Percentiles rank a stretch among this genome's conserved stretches.
phyloP scores from a whole-genome alignment of 257 asterid genomes.

The Nicotiana knightiana region DNA sequence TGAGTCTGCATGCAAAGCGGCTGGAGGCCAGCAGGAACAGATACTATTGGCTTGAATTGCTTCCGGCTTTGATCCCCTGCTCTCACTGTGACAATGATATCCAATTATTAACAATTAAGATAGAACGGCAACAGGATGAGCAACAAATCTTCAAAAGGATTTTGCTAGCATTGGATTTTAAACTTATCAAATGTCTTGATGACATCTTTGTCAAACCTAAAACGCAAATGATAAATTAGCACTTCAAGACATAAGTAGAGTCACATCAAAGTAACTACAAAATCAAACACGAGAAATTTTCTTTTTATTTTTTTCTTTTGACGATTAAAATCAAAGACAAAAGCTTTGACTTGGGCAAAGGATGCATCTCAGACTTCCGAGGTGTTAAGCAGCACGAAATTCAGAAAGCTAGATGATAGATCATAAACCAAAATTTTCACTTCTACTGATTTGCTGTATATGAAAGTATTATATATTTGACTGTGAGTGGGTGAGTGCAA shows the following conservation, averaged over 20 bases:
- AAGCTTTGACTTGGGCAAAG: background rate
- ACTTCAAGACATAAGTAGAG: background rate
- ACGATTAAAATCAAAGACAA: background rate
- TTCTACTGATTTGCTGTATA: background rate
- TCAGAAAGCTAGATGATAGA: background rate
- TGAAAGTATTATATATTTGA: background rate
- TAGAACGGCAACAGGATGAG: background rate
- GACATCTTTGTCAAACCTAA: background rate
- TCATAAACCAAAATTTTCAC: background rate
- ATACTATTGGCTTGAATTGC: constrained; percentile 24
- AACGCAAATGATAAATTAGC: background rate
- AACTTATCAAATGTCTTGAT: background rate
- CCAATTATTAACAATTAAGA: constrained; percentile 1
- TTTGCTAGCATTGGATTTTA: background rate
- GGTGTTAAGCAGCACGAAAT: background rate
- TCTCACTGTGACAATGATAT: constrained; percentile 24
- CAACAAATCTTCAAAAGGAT: background rate
- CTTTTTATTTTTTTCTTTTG: background rate
- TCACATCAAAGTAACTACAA: background rate
- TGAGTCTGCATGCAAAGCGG: constrained; percentile 29
- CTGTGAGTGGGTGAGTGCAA: background rate
- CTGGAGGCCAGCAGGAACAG: constrained; percentile 26
- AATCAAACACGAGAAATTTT: background rate
- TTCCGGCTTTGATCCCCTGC: constrained; percentile 23
- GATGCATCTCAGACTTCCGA: background rate